These are phyloP conservation scores for Purpureocillium lavendulum DNA, from an alignment of 2,329 filamentous ascomycete genomes.

Conservation along the genomic window DNA sequence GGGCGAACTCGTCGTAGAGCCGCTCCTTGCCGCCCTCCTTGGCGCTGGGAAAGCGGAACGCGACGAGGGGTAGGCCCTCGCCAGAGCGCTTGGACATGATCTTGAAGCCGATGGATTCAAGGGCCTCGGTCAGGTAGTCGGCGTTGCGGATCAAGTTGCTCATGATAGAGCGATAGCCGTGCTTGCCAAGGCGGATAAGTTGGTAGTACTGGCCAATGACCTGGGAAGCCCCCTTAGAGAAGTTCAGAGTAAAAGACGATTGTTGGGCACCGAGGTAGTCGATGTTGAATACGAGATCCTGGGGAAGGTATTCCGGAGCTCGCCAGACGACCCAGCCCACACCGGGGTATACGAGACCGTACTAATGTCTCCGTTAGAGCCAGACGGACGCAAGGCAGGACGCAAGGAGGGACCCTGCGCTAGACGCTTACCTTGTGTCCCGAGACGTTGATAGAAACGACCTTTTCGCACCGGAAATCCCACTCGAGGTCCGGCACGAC, in stretches of 20 bases:
- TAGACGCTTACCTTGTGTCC: conserved; percentile 77
- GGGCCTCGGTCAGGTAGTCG: conserved; percentile 71
- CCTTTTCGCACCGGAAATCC: conserved; percentile 86
- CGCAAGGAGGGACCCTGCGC: conserved; percentile 37
- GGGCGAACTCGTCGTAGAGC: conserved; percentile 64
- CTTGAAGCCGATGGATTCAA: conserved; percentile 70
- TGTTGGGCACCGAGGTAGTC: conserved; percentile 97
- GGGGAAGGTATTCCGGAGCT: conserved; percentile 70
- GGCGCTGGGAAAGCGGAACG: conserved; percentile 64
- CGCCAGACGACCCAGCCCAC: conserved; percentile 94
- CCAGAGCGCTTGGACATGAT: conserved; percentile 80
- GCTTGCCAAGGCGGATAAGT: conserved; percentile 87
- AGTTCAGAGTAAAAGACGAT: conserved; percentile 93
- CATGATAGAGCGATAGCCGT: conserved; percentile 90
- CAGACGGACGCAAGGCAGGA: conserved; percentile 13
- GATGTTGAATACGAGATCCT: conserved; percentile 97
- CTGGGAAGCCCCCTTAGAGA: conserved; percentile 89
- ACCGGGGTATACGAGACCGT: conserved; percentile 70
- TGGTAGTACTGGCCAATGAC: conserved; percentile 98
- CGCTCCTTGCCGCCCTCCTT: conserved; percentile 39
- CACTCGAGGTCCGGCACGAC: conserved; percentile 75
- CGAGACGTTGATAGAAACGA: conserved; percentile 89
- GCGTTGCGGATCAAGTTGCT: conserved; percentile 82
- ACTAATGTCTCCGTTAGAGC: conserved; percentile 22
- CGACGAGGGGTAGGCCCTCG: conserved; percentile 77